Evolutionary conservation across 345 rosid genomes (phyloP).

Genomic region (Erucastrum elatum): DNA sequence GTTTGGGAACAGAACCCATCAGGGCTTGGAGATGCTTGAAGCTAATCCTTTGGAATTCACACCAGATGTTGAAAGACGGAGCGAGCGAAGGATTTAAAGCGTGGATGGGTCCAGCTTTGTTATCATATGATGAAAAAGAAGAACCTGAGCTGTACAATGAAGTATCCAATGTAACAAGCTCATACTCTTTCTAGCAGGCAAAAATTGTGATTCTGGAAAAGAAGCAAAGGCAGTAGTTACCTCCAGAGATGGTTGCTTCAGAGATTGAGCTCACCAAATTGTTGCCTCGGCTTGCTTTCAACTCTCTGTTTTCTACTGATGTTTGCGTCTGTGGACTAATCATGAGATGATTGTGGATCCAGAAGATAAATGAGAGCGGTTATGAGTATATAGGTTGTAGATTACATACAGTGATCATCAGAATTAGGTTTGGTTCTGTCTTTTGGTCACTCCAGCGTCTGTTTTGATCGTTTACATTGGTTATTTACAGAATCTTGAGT

Average conservation of each 20-base stretch:
- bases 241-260: too few relatives aligned
- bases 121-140: slow-evolving; percentile 91
- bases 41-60: slow-evolving; percentile 66
- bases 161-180: slow-evolving; percentile 26
- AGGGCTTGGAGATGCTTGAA: slow-evolving; percentile 87
- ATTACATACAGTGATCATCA: slow-evolving; percentile 2
- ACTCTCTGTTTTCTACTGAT: too few relatives aligned
- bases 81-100: slow-evolving; percentile 82
- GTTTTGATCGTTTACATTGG: slow-evolving; percentile 11
- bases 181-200: too few relatives aligned
- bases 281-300: too few relatives aligned
- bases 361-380: neutral
- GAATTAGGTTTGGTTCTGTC: neutral
- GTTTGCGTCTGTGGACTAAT: slow-evolving; percentile 7
- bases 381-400: slow-evolving; percentile 1
- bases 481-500: neutral
- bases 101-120: slow-evolving; percentile 85
- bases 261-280: too few relatives aligned
- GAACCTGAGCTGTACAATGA: slow-evolving; percentile 58
- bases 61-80: slow-evolving; percentile 76
- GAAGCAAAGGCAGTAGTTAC: too few relatives aligned
- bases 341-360: slow-evolving; percentile 8
- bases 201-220: too few relatives aligned
- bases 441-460: slow-evolving; percentile 1
- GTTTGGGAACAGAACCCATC: slow-evolving; percentile 49